Evolutionary conservation across 2,329 filamentous ascomycete species (phyloP).

Genomic region (Clonostachys byssicola): DNA sequence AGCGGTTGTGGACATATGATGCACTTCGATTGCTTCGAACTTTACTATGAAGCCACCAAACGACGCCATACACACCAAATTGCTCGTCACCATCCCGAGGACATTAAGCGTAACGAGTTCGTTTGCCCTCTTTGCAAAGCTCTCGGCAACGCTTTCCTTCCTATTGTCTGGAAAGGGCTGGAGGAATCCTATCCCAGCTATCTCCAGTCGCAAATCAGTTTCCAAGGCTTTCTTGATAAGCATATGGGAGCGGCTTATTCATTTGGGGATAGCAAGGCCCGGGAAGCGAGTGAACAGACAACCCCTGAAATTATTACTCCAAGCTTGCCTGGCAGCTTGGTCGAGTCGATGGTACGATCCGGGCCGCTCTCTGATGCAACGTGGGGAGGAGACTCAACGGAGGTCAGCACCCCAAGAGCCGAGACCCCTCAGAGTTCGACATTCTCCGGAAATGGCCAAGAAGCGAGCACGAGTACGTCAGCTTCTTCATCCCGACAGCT

Average conservation of each 20-base stretch:
- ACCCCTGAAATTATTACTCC: slow-evolving; percentile 23
- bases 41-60: slow-evolving; percentile 80
- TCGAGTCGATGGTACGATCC: slow-evolving; percentile 29
- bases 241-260: slow-evolving; percentile 45
- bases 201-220: slow-evolving; percentile 55
- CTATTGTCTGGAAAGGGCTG: slow-evolving; percentile 91
- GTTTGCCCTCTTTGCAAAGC: slow-evolving; percentile 97
- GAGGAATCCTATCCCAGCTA: slow-evolving; percentile 77
- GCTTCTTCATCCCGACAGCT: slow-evolving; percentile 44
- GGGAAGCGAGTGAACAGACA: slow-evolving; percentile 21
- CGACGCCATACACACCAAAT: slow-evolving; percentile 89
- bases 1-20: slow-evolving; percentile 97
- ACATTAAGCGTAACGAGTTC: slow-evolving; percentile 76
- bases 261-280: slow-evolving; percentile 30
- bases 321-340: slow-evolving; percentile 28
- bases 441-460: not conserved
- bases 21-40: slow-evolving; percentile 94
- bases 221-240: slow-evolving; percentile 65
- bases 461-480: slow-evolving; percentile 17
- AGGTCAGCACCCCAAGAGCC: no score
- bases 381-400: slow-evolving; percentile 21
- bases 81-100: slow-evolving; percentile 88
- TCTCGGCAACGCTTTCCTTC: slow-evolving; percentile 88
- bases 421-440: not conserved
- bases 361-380: slow-evolving; percentile 27